These are phyloP conservation scores for Aureoboletus auriporus DNA, from an alignment of 768 basidiomycete species.

Conservation along the genomic window DNA sequence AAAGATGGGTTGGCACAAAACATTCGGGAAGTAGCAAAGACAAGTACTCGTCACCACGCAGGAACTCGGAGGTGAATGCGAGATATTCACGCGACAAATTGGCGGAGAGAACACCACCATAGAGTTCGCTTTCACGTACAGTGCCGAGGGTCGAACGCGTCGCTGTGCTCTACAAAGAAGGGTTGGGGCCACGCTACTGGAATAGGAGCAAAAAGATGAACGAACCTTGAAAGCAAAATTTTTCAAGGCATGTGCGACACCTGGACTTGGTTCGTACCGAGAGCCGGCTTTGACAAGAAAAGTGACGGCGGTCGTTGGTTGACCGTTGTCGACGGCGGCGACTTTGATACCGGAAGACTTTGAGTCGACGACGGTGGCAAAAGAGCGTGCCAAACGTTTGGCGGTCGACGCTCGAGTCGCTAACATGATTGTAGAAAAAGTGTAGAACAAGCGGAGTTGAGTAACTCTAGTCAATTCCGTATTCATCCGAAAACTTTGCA, in stretches of 20 bases:
- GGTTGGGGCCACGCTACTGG: background rate
- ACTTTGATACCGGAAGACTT: conserved; percentile 71
- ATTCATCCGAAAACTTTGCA: conserved; percentile 17
- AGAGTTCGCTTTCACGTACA: conserved; percentile 88
- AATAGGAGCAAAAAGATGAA: background rate
- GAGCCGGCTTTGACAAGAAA: conserved; percentile 91
- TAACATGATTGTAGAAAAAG: conserved; percentile 43
- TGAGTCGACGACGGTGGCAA: conserved; percentile 79
- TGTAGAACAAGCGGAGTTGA: conserved; percentile 25
- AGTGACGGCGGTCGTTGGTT: conserved; percentile 82
- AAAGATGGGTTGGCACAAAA: background rate
- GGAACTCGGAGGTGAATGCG: conserved; percentile 90
- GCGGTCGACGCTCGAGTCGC: conserved; percentile 57
- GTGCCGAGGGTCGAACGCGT: conserved; percentile 87
- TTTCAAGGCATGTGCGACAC: conserved; percentile 91
- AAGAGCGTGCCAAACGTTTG: conserved; percentile 61
- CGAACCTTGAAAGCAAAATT: conserved; percentile 98
- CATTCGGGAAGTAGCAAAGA: background rate
- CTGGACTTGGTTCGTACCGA: conserved; percentile 83
- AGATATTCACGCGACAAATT: conserved; percentile 86
- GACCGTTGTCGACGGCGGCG: conserved; percentile 76
- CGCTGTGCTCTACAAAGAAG: conserved; percentile 62
- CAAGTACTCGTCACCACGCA: conserved; percentile 93
- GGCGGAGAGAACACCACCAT: conserved; percentile 87
- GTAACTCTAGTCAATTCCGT: conserved; percentile 19